A percentile compares a stretch with the other conserved stretches of the same genome.
phyloP scores from a whole-genome alignment of 495 filamentous ascomycete genomes.

The Poronia punctata region DNA sequence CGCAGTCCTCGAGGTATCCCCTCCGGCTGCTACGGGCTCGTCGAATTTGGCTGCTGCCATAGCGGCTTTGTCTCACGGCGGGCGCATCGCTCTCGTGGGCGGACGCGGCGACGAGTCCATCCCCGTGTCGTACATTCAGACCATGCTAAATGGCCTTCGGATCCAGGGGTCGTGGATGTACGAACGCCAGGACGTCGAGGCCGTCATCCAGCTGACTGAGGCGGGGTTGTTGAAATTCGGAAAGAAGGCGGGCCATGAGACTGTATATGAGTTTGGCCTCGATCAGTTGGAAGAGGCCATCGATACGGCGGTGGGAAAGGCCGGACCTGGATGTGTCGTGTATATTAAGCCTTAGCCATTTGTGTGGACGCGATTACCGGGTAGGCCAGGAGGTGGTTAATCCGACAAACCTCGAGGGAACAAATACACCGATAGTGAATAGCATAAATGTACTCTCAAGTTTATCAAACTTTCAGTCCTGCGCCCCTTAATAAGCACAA shows the following conservation, averaged over 20 bases:
- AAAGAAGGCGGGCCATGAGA: constrained; percentile 22
- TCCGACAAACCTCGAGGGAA: too few relatives aligned
- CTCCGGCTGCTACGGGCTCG: constrained; percentile 27
- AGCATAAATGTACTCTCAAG: too few relatives aligned
- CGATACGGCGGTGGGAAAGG: constrained; percentile 6
- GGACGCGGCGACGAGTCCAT: constrained; percentile 16
- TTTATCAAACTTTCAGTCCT: too few relatives aligned
- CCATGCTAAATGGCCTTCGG: constrained; percentile 23
- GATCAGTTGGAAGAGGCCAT: constrained; percentile 23
- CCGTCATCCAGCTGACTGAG: not conserved
- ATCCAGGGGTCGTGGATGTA: constrained; percentile 38
- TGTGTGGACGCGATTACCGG: too few relatives aligned
- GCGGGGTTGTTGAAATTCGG: constrained; percentile 23
- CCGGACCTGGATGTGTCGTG: not conserved
- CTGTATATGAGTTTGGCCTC: constrained; percentile 27
- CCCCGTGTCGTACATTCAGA: not conserved
- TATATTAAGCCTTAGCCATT: constrained; percentile 8
- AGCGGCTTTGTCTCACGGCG: constrained; percentile 24
- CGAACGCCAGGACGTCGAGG: constrained; percentile 18
- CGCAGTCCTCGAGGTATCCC: constrained; percentile 43
- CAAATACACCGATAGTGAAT: too few relatives aligned
- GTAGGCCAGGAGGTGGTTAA: too few relatives aligned
- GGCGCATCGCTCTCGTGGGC: constrained; percentile 42
- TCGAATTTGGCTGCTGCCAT: constrained; percentile 31
- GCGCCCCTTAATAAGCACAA: too few relatives aligned